phyloP scores from a whole-genome alignment of 1,139 yeast genomes.

The Suzukiozyma palmioleophila region DNA sequence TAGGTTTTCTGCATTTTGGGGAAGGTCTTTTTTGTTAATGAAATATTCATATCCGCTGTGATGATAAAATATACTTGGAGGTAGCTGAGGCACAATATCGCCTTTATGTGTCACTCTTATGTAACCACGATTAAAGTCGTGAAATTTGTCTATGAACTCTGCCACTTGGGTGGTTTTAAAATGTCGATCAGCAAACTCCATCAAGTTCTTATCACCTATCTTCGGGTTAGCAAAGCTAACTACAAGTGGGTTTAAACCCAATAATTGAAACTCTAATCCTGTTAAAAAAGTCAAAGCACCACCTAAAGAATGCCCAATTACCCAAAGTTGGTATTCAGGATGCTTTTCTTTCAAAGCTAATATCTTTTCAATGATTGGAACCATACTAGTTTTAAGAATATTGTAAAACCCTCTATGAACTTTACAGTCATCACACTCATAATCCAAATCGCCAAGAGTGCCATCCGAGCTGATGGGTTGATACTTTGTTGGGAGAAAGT shows the following conservation, averaged over 20 bases:
- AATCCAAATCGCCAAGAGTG: constrained; percentile 11
- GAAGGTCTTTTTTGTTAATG: constrained; percentile 39
- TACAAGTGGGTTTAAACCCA: constrained; percentile 51
- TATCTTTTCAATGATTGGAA: constrained; percentile 28
- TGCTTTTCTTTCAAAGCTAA: constrained; percentile 24
- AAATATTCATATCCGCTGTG: constrained; percentile 50
- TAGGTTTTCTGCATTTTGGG: constrained; percentile 40
- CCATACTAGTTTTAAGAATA: constrained; percentile 37
- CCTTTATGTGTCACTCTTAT: constrained; percentile 52
- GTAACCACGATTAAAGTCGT: constrained; percentile 26
- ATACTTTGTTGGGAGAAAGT: constrained; percentile 36
- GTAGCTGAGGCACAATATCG: constrained; percentile 56
- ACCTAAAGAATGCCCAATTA: constrained; percentile 72
- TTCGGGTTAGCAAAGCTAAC: constrained; percentile 60
- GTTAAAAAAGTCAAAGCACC: constrained; percentile 62
- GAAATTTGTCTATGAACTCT: constrained; percentile 7
- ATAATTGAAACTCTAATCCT: constrained; percentile 52
- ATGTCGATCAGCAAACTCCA: constrained; percentile 46
- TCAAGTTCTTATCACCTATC: constrained; percentile 51
- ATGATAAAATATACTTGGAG: constrained; percentile 42
- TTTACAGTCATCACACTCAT: constrained; percentile 43
- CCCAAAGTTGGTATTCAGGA: constrained; percentile 46
- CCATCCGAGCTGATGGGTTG: constrained; percentile 24
- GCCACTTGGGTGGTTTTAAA: constrained; percentile 33
- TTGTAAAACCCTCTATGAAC: constrained; percentile 59